Evolutionary conservation across 345 rosid species (phyloP).

Genomic region (rapeseed (Brassica napus)): DNA sequence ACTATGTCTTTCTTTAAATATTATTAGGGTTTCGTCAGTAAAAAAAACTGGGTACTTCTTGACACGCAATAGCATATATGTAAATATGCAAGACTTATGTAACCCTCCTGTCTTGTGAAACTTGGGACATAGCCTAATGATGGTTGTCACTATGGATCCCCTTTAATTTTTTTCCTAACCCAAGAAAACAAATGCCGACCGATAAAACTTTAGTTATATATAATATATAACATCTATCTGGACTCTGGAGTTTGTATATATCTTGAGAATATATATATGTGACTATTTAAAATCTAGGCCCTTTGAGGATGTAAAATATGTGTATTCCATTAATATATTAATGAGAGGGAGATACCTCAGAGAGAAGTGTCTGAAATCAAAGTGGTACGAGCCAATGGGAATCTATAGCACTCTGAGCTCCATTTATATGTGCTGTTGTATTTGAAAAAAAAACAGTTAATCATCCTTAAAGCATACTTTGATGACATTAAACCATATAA

Average conservation of each 20-base stretch:
- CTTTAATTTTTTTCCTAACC: neutral
- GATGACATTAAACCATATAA: neutral
- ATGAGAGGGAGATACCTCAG: slow-evolving; percentile 21
- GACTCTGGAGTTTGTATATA: neutral
- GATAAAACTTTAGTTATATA: neutral
- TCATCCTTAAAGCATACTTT: neutral
- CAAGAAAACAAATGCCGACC: neutral
- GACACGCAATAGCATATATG: neutral
- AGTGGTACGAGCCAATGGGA: slow-evolving; percentile 33
- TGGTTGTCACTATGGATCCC: slow-evolving; percentile 20
- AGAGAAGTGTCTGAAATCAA: slow-evolving; percentile 24
- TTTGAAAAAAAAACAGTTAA: neutral
- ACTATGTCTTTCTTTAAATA: neutral
- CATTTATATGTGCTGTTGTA: slow-evolving; percentile 7
- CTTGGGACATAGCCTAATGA: slow-evolving; percentile 14
- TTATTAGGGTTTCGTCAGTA: slow-evolving; percentile 25
- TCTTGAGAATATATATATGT: neutral
- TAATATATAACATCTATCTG: neutral
- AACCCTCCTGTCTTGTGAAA: slow-evolving; percentile 4
- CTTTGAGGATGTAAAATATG: neutral
- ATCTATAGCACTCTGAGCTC: slow-evolving; percentile 4
- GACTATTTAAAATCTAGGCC: neutral
- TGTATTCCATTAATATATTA: neutral
- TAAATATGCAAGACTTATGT: slow-evolving; percentile 14
- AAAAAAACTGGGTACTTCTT: neutral